Base-by-base conservation (phyloP, 1,284 basidiomycete genomes). In the Puccinia sorghi region DNA sequence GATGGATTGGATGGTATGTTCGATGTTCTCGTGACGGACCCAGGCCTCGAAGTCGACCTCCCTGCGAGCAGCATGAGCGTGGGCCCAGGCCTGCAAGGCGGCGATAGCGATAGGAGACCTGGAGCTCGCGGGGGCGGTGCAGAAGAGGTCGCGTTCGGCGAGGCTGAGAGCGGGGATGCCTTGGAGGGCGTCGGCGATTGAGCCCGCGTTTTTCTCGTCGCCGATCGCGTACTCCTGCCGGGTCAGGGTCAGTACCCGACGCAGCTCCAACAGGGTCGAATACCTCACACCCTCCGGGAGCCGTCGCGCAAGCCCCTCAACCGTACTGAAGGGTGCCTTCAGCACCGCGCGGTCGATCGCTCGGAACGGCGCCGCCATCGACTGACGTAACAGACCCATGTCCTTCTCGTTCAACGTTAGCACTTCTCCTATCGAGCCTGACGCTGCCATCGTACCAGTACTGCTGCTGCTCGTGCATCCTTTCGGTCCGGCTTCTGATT, bases 381-480 rank as follows among this genome's bases (percentile, higher is more conserved):
- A 85, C 2, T 84, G 81, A 7, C 84, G 83, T 8, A 98, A 86
- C 71, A 89, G 85, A 0, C 88, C 87, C 17, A 98, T 87, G 83
- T 97, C 93, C 1, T 86, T 84, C 2, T 87, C 85, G 70, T 88
- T 84, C 12, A 97, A 84, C 0, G 94, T 93, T 0, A 93, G 94
- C 0, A 83, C 85, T 11, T 82, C 77, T 9, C 85, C 85, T 9
- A 82, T 81, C 37, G 41, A 57, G 41, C 66, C 39, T 17, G 43
- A 20, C 4, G 50, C n/a, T n/a, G 89, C 90, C 27, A 88, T 86
- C 11, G 92, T 90, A 3, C 88, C 89, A 0, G 87, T 84, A 32
- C 86, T 83, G 43, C 87, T 86, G 69, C 80, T n/a, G n/a, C n/a
- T n/a, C n/a, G n/a, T n/a, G n/a, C n/a, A n/a, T n/a, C n/a, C 72